Conservation (phyloP, 2,329 filamentous ascomycete genomes). For the Cryphonectria radicalis region DNA sequence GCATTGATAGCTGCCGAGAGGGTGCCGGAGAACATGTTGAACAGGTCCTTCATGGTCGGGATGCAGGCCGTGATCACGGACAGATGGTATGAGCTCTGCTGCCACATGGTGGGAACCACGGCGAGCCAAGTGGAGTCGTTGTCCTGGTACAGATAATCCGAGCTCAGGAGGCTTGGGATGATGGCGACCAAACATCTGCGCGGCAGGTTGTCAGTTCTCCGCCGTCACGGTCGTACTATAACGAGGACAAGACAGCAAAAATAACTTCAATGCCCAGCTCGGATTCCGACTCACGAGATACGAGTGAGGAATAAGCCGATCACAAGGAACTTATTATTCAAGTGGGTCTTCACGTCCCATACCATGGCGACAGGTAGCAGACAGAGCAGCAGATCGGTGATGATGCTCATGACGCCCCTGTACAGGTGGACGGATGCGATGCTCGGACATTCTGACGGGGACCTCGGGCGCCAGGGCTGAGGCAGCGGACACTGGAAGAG, state of each 20-base stretch:
- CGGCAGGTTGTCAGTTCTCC: background rate
- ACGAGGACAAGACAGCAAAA: background rate
- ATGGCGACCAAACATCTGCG: conserved; percentile 21
- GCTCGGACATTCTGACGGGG: conserved; percentile 18
- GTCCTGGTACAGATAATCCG: conserved; percentile 13
- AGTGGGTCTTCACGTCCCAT: conserved; percentile 25
- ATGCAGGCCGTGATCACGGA: conserved; percentile 32
- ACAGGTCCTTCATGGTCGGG: conserved; percentile 30
- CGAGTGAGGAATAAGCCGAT: conserved; percentile 19
- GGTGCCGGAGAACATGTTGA: conserved; percentile 27
- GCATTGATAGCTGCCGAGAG: conserved; percentile 19
- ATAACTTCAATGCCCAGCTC: background rate
- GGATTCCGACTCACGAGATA: conserved; percentile 14
- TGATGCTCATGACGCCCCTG: conserved; percentile 25
- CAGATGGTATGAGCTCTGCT: conserved; percentile 24
- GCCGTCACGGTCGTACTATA: background rate
- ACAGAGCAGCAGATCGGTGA: conserved; percentile 29
- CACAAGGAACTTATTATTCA: conserved; percentile 17
- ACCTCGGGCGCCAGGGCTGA: conserved; percentile 20
- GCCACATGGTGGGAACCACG: conserved; percentile 21
- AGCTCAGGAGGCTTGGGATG: conserved; percentile 20
- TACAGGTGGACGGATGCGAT: conserved; percentile 23
- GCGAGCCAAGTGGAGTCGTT: conserved; percentile 28
- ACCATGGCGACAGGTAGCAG: conserved; percentile 29
- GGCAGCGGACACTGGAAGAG: conserved; percentile 51